phyloP scores from a whole-genome alignment of 495 filamentous ascomycete genomes.

The Lasiosphaeria ovina region DNA sequence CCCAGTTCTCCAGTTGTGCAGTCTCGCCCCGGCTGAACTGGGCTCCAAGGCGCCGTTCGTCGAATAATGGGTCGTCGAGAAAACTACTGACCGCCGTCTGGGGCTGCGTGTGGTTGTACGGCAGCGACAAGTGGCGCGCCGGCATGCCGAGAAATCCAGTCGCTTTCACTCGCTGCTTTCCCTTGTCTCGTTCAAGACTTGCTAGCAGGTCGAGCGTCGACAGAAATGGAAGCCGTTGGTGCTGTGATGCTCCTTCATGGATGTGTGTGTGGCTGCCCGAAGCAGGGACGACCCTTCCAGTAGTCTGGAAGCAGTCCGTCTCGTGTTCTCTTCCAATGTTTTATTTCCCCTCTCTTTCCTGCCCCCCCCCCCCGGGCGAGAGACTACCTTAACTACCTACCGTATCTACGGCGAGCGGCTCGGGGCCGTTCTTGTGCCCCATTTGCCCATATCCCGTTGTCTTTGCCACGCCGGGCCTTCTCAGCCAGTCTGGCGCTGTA shows the following conservation, averaged over 20 bases:
- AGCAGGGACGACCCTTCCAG: constrained; percentile 4
- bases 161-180: constrained; percentile 1
- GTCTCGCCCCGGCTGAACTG: not conserved
- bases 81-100: not conserved
- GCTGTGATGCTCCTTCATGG: not conserved
- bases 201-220: not conserved
- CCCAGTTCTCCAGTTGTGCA: not conserved
- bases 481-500: not conserved
- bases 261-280: constrained; percentile 3
- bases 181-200: not conserved
- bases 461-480: not conserved
- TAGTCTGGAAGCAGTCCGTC: constrained; percentile 1
- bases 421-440: constrained; percentile 3
- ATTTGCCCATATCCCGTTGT: not conserved
- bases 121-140: constrained; percentile 21
- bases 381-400: too few species aligned
- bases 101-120: constrained; percentile 12
- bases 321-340: not conserved
- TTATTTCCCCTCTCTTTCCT: constrained; percentile 5
- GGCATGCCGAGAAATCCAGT: constrained; percentile 7
- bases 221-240: not conserved
- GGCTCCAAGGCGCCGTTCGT: not conserved
- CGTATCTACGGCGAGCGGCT: not conserved
- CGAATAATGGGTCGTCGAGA: not conserved
- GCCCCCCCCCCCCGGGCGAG: not conserved